Conservation (phyloP, 1,139 yeast genomes). For the Suhomyces bokatorum region DNA sequence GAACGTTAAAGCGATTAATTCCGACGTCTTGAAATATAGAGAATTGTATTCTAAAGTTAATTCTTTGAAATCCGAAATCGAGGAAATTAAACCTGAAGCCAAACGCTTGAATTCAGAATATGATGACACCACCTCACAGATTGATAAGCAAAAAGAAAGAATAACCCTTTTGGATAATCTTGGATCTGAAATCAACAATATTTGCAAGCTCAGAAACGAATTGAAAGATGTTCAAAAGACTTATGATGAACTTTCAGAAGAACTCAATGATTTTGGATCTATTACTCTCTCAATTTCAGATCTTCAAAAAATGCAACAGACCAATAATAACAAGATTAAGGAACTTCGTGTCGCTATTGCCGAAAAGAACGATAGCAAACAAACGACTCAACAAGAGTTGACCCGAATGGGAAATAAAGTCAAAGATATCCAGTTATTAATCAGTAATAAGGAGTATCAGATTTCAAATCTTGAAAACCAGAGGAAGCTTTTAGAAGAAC, state of each 20-base stretch:
- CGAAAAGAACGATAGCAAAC: slow-evolving; percentile 50
- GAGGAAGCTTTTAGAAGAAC: slow-evolving; percentile 13
- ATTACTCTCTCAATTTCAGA: slow-evolving; percentile 44
- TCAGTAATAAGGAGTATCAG: slow-evolving; percentile 56
- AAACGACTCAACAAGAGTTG: slow-evolving; percentile 47
- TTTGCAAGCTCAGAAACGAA: slow-evolving; percentile 40
- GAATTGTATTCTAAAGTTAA: slow-evolving; percentile 17
- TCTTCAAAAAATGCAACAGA: slow-evolving; percentile 51
- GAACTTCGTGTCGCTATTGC: slow-evolving; percentile 45
- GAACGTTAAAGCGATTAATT: slow-evolving; percentile 25
- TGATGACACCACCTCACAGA: slow-evolving; percentile 12
- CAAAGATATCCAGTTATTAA: slow-evolving; percentile 56
- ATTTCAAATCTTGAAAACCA: slow-evolving; percentile 39
- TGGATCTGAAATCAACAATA: slow-evolving; percentile 36
- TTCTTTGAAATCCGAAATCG: slow-evolving; percentile 17
- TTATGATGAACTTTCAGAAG: slow-evolving; percentile 36
- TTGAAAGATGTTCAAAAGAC: slow-evolving; percentile 31
- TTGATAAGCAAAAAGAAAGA: slow-evolving; percentile 14
- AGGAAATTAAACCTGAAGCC: slow-evolving; percentile 1
- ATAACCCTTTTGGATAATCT: slow-evolving; percentile 18
- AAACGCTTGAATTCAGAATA: slow-evolving; percentile 8
- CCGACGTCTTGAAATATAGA: slow-evolving; percentile 30
- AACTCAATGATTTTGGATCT: slow-evolving; percentile 37
- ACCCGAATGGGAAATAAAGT: slow-evolving; percentile 52
- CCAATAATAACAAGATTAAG: slow-evolving; percentile 45